Conservation (phyloP, 768 basidiomycete genomes). For the Naganishia kalamii region DNA sequence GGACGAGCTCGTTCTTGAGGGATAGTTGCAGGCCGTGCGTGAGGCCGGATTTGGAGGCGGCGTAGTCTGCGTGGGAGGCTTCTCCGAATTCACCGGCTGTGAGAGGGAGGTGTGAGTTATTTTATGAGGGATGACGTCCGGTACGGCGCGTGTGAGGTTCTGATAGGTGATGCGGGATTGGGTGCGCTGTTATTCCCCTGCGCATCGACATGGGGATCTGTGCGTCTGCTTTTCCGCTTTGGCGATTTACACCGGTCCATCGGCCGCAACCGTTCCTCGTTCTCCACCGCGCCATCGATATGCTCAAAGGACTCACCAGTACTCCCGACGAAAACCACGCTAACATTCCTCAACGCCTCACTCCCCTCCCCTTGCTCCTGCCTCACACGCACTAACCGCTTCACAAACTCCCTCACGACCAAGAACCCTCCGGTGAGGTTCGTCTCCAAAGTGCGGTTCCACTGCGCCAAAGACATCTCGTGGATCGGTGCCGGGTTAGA, state of each 20-base stretch:
- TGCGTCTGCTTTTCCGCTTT: too few species aligned
- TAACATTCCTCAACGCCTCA: constrained; percentile 51
- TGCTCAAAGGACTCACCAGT: constrained; percentile 6
- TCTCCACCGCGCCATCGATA: too few species aligned
- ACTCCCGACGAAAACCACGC: constrained; percentile 59
- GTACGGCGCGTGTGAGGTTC: too few species aligned
- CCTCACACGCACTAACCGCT: constrained; percentile 48
- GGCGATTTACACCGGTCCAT: too few species aligned
- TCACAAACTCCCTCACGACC: constrained; percentile 60
- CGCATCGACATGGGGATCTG: too few species aligned
- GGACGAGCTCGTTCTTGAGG: constrained; percentile 75
- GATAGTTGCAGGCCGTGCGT: constrained; percentile 55
- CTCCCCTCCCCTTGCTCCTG: constrained; percentile 46
- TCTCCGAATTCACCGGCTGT: constrained; percentile 70
- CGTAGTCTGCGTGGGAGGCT: constrained; percentile 51
- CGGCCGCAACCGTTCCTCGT: too few species aligned
- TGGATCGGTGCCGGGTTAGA: constrained; percentile 52
- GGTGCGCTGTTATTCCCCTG: too few species aligned
- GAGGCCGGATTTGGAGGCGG: constrained; percentile 27
- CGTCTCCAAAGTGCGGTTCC: constrained; percentile 58
- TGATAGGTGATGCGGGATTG: too few species aligned
- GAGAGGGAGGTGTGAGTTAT: background rate
- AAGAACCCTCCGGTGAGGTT: constrained; percentile 65
- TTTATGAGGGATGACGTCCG: background rate
- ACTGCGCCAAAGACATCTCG: constrained; percentile 59